Evolutionary conservation across 768 basidiomycete species (phyloP), one percentile per base, ranked within the genome.

Genomic region (Rossbeevera mucosa): DNA sequence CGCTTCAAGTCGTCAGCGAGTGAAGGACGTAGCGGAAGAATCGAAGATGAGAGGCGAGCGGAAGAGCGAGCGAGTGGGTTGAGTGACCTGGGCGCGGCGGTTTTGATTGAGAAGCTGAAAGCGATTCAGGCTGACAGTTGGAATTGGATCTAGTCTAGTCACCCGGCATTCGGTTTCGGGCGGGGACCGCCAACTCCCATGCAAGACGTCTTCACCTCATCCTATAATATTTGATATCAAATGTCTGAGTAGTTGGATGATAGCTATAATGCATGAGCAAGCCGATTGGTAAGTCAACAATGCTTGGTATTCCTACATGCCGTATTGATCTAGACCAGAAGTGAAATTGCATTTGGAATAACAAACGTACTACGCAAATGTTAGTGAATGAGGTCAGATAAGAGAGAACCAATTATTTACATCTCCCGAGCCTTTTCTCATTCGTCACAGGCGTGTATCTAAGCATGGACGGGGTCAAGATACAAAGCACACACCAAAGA

Each of bases 381-480:
- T 51, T 25, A 48, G 44, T 6, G 25, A 28, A 24, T 40, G 25
- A 30, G 14, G 14, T 4, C 26, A 4, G 13, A 14, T 14, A 14
- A 28, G 28, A 42, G 11, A 49, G 14, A 40, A 18, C 22, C 4
- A 29, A 20, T 28, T 5, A 20, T 50, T 24, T 25, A 33, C 41
- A 42, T 30, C n/a, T 20, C 12, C 12, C 14, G 21, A 13, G 8
- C 31, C 5, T 26, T 30, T 12, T 38, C 22, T 59, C 44, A 58
- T 44, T 58, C 64, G 9, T 64, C 66, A 43, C 54, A 59, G 2
- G 64, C 49, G 53, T 67, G 66, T 51, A 67, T 62, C 66, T 67
- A 46, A 28, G 24, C 48, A 40, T 40, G 21, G 7, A n/a, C 13
- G 7, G 18, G 14, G 14, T 55, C 16, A 7, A 31, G 12, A n/a